Percentiles rank a stretch among this genome's conserved stretches.
Evolutionary conservation across 441 rosid species (phyloP).

Genomic region (Sinapis alba): DNA sequence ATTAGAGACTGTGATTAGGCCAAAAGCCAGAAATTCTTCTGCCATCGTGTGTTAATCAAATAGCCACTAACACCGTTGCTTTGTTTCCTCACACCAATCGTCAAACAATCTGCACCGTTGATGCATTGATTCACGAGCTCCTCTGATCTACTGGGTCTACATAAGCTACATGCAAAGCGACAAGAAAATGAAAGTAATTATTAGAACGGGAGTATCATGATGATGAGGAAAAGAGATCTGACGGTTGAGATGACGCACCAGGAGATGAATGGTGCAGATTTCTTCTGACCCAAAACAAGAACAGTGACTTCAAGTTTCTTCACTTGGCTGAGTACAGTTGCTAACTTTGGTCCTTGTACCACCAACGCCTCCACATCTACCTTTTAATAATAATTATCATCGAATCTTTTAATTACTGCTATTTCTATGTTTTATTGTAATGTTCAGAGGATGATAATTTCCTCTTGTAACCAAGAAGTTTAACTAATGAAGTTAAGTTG

Average conservation of each 20-base stretch:
- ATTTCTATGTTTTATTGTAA: no score
- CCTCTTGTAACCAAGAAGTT: no score
- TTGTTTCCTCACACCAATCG: conserved; percentile 92
- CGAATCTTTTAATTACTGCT: no score
- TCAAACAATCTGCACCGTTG: conserved; percentile 70
- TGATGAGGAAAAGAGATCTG: conserved; percentile 20
- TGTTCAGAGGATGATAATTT: no score
- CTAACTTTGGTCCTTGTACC: conserved; percentile 84
- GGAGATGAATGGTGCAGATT: conserved; percentile 55
- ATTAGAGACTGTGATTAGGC: conserved; percentile 48
- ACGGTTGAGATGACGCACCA: conserved; percentile 51
- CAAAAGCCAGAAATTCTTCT: conserved; percentile 94
- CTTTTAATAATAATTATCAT: conserved; percentile 40
- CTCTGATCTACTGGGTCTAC: conserved; percentile 67
- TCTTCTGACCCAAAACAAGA: conserved; percentile 84
- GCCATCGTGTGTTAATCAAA: conserved; percentile 86
- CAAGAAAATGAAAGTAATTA: background rate
- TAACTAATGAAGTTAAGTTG: no score
- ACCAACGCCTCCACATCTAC: conserved; percentile 89
- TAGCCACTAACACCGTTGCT: conserved; percentile 80
- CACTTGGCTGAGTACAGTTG: conserved; percentile 82
- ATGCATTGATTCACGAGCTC: conserved; percentile 82
- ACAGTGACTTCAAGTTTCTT: conserved; percentile 88
- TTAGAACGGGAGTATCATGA: conserved; percentile 28
- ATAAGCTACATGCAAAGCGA: conserved; percentile 48